Evolutionary conservation across 495 filamentous ascomycete species (phyloP), one percentile per base, ranked within the genome.

Genomic region (Tuber indicum): DNA sequence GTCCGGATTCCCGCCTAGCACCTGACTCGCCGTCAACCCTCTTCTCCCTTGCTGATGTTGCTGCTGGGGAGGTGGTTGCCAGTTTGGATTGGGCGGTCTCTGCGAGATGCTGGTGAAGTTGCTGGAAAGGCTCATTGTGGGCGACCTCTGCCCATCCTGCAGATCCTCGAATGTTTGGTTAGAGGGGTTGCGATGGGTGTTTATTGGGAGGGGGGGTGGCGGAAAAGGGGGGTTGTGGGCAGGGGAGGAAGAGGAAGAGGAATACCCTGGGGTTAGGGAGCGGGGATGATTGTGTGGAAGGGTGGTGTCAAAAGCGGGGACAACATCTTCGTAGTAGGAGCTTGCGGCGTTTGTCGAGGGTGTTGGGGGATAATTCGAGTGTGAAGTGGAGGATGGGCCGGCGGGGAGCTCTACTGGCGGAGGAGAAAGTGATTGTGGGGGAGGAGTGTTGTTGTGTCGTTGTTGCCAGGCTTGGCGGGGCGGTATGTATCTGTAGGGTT

Each of bases 291-390:
- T 74, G 12, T 74, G 74, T n/a, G 84, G 75, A 85, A 83, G 76
- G 87, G 87, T 71, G 86, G 62, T 74, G 72, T 82, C 92, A 84
- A 98, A 99, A 62, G 91, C 91, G 39, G 96, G 96, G 75, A 96
- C 94, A 32, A 96, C 91, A 83, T 98, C 96, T 88, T 99, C 96
- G 83, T 95, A 97, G 85, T 98, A 98, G 75, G 88, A 85, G 70
- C 84, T 84, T 88, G 85, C 84, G 81, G 72, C 77, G 85, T 72
- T 76, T 81, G 70, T 77, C 81, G 75, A 74, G 75, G 76, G 77
- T 82, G 74, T 84, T 81, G 74, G 71, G 81, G 82, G 26, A 26
- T 36, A 32, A 17, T 36, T 16, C 26, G 79, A 74, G 80, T 76
- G 80, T 82, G 44, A 81, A 83, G 71, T 83, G 81, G 72, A 80